Percentiles rank a stretch among this genome's conserved stretches.
Conservation (phyloP, 2,329 filamentous ascomycete species). For the Xylariaceae sp. region DNA sequence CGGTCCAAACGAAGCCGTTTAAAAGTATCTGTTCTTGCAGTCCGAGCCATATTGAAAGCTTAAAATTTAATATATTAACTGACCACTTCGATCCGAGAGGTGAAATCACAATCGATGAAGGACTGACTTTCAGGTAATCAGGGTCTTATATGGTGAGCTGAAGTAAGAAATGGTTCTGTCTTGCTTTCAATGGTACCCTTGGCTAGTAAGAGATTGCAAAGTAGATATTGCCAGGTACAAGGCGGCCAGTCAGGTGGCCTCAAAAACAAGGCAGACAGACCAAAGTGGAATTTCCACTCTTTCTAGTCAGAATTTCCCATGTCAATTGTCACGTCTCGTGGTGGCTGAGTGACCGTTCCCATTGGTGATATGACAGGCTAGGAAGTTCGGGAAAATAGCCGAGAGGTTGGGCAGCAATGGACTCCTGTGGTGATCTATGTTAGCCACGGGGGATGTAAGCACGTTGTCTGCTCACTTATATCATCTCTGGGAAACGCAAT, state of each 20-base stretch:
- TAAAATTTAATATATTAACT: too few relatives aligned
- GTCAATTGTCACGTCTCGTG: neutral
- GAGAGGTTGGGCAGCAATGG: constrained; percentile 9
- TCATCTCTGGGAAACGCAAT: neutral
- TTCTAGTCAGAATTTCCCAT: neutral
- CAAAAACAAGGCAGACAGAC: neutral
- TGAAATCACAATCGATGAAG: neutral
- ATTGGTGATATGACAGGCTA: neutral
- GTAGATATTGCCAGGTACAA: neutral
- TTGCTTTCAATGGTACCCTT: neutral
- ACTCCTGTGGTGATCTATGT: neutral
- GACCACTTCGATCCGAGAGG: too few relatives aligned
- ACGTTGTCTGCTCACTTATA: constrained; percentile 3
- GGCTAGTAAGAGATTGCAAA: neutral
- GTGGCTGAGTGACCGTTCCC: constrained; percentile 12
- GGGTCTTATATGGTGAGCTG: constrained; percentile 2
- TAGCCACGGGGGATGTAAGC: constrained; percentile 1
- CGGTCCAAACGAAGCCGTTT: too few relatives aligned
- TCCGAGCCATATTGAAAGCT: too few relatives aligned
- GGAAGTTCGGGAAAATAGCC: neutral
- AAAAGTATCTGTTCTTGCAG: too few relatives aligned
- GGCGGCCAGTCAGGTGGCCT: neutral
- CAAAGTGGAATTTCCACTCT: constrained; percentile 16
- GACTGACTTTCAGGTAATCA: neutral
- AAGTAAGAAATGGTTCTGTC: neutral